Evolutionary conservation across 495 filamentous ascomycete genomes (phyloP), one percentile per base, ranked within the genome.

Genomic region (Xylaria acuta): DNA sequence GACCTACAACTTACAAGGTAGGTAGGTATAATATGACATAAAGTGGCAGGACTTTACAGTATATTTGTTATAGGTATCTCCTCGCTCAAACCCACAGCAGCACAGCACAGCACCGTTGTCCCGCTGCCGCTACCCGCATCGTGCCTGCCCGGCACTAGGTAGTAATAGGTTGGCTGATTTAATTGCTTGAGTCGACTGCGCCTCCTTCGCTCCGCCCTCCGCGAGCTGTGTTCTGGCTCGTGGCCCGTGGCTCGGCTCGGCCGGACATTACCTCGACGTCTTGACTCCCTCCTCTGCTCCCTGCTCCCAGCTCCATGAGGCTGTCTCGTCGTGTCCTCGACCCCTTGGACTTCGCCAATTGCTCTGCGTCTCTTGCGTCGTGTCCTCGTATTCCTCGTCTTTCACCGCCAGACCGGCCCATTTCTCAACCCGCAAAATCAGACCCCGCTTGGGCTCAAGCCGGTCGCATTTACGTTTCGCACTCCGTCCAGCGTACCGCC

Each of bases 361-460:
- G 20, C 47, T 53, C 45, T 45, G n/a, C 59, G 1, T 14, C 49
- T 64, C 22, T 40, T 25, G 25, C 25, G 18, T 43, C 59, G 32
- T 36, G 18, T 56, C 16, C n/a, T 64, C 69, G 30, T 56, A 38
- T 54, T 64, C 16, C 22, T 43, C 47, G 32, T 38, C 36, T 16
- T 41, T 54, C 59, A 45, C 60, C 59, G 47, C 69, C n/a, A 64
- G n/a, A 53, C 68, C 43, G 59, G 34, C 47, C 59, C 60, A 49
- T 64, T 71, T 43, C 41, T 56, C 43, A 56, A 56, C 32, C 47
- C 47, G 32, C 45, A 32, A 40, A 43, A 30, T 11, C 34, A 56
- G 47, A 64, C 69, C 56, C 59, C 69, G 47, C 47, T 64, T 41
- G 59, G 45, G 32, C 68, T 63, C 56, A 45, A 53, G 43, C 59